Conservation (phyloP, 495 filamentous ascomycete genomes). For the Talaromyces nanjingensis region DNA sequence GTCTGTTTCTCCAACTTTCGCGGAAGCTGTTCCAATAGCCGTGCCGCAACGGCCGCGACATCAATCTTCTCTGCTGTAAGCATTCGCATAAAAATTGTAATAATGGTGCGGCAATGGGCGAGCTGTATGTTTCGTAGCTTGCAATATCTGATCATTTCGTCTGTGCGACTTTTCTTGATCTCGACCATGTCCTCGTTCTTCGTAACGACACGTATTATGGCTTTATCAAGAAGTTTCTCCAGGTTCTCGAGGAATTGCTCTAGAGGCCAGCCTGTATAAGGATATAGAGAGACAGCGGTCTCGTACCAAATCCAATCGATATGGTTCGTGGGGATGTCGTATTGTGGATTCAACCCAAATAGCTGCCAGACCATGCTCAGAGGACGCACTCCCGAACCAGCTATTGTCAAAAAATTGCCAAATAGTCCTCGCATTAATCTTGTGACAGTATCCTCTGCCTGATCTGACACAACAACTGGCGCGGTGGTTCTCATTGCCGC, state of each 20-base stretch:
- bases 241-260: slow-evolving; percentile 16
- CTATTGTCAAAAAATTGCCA: slow-evolving; percentile 21
- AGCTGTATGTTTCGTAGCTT: slow-evolving; percentile 22
- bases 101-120: slow-evolving; percentile 17
- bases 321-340: slow-evolving; percentile 14
- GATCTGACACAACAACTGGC: slow-evolving; percentile 8
- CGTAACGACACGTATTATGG: slow-evolving; percentile 16
- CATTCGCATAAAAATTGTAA: slow-evolving; percentile 19
- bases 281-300: slow-evolving; percentile 18
- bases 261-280: slow-evolving; percentile 22
- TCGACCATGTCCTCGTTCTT: slow-evolving; percentile 15
- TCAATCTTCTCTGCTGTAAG: slow-evolving; percentile 10
- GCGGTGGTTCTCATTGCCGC: slow-evolving; percentile 18
- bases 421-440: slow-evolving; percentile 23
- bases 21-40: slow-evolving; percentile 6
- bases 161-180: slow-evolving; percentile 12
- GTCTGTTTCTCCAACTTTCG: slow-evolving; percentile 5
- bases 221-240: slow-evolving; percentile 20
- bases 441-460: slow-evolving; percentile 20
- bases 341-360: slow-evolving; percentile 16
- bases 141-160: slow-evolving; percentile 15
- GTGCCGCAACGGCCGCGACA: slow-evolving; percentile 1
- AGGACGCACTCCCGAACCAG: slow-evolving; percentile 21
- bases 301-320: slow-evolving; percentile 22
- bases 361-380: slow-evolving; percentile 24